Conservation (phyloP, 768 basidiomycete species). For the Chalciporus piperatus region DNA sequence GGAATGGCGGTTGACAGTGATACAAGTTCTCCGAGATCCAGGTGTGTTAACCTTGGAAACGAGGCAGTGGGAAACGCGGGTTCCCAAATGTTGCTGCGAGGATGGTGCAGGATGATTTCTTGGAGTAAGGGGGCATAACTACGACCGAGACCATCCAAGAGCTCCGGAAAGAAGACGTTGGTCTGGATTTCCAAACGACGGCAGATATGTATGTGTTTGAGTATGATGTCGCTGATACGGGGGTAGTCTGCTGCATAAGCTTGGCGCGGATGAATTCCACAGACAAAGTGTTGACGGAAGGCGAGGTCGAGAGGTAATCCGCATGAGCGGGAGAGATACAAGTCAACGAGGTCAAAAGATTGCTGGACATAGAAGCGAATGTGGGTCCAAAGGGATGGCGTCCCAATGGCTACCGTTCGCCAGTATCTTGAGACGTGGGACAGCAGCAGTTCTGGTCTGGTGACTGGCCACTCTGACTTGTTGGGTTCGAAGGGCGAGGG, state of each 20-base stretch:
- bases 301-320: conserved; percentile 21
- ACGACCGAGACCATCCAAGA: conserved; percentile 22
- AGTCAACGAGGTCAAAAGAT: conserved; percentile 22
- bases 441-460: conserved; percentile 32
- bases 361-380: conserved; percentile 27
- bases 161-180: conserved; percentile 21
- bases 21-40: conserved; percentile 23
- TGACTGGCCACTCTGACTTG: conserved; percentile 7
- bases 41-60: conserved; percentile 20
- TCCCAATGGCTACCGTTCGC: conserved; percentile 38
- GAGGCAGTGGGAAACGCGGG: conserved; percentile 15
- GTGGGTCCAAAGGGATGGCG: conserved; percentile 40
- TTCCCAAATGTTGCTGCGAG: conserved; percentile 7
- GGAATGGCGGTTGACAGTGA: conserved; percentile 18
- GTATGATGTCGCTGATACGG: conserved; percentile 24
- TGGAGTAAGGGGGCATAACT: conserved; percentile 25
- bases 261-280: conserved; percentile 18
- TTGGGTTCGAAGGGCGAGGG: conserved; percentile 1
- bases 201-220: conserved; percentile 26
- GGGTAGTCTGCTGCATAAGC: conserved; percentile 18
- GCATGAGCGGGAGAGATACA: conserved; percentile 26
- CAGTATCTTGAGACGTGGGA: conserved; percentile 43
- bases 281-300: conserved; percentile 24
- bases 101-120: conserved; percentile 25
- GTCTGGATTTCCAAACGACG: conserved; percentile 26